A percentile compares a stretch with the other conserved stretches of the same genome.
Evolutionary conservation across 1,139 yeast genomes (phyloP).

Genomic region (Pichia sp.): DNA sequence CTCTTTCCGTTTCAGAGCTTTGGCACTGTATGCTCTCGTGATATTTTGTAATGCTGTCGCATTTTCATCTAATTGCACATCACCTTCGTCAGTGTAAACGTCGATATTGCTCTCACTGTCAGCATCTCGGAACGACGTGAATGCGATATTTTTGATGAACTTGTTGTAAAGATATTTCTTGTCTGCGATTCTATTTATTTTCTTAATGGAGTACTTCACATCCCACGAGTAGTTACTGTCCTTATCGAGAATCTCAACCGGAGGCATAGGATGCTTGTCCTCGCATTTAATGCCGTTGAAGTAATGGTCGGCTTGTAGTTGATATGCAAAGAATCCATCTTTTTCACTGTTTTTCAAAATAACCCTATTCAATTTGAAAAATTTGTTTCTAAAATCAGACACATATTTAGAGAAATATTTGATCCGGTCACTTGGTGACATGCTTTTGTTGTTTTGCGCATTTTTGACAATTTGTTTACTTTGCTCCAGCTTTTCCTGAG

Average conservation of each 20-base stretch:
- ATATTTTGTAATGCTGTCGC: slow-evolving; percentile 31
- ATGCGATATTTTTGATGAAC: slow-evolving; percentile 28
- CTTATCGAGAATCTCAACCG: slow-evolving; percentile 22
- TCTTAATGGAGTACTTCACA: slow-evolving; percentile 23
- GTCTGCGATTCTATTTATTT: slow-evolving; percentile 16
- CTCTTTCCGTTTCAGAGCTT: slow-evolving; percentile 28
- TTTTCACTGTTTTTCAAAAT: slow-evolving; percentile 16
- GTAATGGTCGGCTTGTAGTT: slow-evolving; percentile 25
- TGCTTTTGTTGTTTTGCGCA: background rate
- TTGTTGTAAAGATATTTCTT: slow-evolving; percentile 12
- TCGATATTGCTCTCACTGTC: slow-evolving; percentile 23
- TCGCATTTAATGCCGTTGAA: slow-evolving; percentile 22
- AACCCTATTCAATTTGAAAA: slow-evolving; percentile 13
- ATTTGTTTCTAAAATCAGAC: slow-evolving; percentile 14
- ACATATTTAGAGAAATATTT: slow-evolving; percentile 16
- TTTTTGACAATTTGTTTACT: slow-evolving; percentile 6
- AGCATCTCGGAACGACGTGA: slow-evolving; percentile 14
- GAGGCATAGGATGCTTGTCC: slow-evolving; percentile 27
- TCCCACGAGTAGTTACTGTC: slow-evolving; percentile 24
- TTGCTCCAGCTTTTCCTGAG: slow-evolving; percentile 15
- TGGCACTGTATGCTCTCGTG: slow-evolving; percentile 38
- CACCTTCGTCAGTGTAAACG: slow-evolving; percentile 21
- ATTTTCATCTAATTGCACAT: slow-evolving; percentile 25
- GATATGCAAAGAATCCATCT: slow-evolving; percentile 23
- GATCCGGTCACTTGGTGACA: slow-evolving; percentile 17